Base-by-base conservation (phyloP, 495 filamentous ascomycete genomes). In the Aspergillus nidulans region DNA sequence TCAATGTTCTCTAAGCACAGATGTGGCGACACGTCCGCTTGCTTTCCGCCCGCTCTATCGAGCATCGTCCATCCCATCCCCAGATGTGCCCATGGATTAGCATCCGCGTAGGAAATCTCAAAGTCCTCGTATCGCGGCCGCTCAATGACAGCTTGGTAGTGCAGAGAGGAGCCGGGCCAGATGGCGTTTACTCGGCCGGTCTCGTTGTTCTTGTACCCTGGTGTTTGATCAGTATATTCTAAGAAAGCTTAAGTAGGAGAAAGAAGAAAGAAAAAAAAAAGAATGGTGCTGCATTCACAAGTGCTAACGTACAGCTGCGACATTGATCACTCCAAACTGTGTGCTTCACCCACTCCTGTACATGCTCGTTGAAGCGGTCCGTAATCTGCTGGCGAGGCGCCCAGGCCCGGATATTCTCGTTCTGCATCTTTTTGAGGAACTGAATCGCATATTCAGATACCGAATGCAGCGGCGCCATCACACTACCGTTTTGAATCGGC, bases 171-270 rank as follows among this genome's bases (percentile, higher is more conserved):
- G 2, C 43, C 43, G 2, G 43, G 43, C 43, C 43, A 46, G 43
- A 46, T 46, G 24, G 43, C 43, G 15, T 46, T 46, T 23, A 46
- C 43, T 5, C 43, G 43, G 23, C 43, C 43, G 25, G 43, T 46
- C n/a, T 46, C 43, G 15, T 46, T 46, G 24, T 46, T 46, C n/a
- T 46, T 46, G 43, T 46, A 46, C 43, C 43, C 43, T 46, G 12
- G 23, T 3, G n/a, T 9, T 13, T 39, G 12, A 39, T 18, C 36
- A 4, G 4, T 4, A 9, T n/a, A 19, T 4, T 21, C 21, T 3
- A 44, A 3, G 5, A 44, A 8, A 44, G 2, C 20, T 25, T 2
- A 10, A 6, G 4, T 18, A 24, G 19, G 41, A 44, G n/a, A n/a
- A n/a, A n/a, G n/a, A n/a, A n/a, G n/a, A n/a, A n/a, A n/a, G n/a